Conservation (phyloP, 306 rosid genomes). For the Oxytropis ochrocephala region DNA sequence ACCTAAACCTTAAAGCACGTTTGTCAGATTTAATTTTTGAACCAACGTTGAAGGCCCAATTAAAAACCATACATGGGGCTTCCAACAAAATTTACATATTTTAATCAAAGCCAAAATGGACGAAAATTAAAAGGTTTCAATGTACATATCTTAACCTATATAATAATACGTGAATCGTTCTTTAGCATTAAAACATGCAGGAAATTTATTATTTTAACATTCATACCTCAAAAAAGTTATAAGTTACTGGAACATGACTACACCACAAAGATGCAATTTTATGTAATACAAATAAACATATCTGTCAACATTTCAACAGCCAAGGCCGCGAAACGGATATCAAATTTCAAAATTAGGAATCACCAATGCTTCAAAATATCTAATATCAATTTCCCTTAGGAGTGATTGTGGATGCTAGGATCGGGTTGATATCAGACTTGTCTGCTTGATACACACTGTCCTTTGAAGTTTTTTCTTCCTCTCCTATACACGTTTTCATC, state of each 20-base stretch:
- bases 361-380: constrained; percentile 18
- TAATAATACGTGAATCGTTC: background rate
- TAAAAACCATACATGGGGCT: background rate
- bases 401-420: background rate
- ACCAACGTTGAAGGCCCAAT: too few species aligned
- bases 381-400: constrained; percentile 34
- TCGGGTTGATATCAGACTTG: constrained; percentile 18
- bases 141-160: background rate
- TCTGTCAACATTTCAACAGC: background rate
- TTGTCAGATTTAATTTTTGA: too few species aligned
- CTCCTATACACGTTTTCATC: constrained; percentile 40
- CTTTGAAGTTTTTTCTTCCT: constrained; percentile 32
- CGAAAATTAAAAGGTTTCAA: background rate
- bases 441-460: constrained; percentile 18
- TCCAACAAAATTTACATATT: background rate
- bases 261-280: background rate
- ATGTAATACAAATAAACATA: background rate
- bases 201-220: background rate
- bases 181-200: background rate
- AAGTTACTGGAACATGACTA: background rate
- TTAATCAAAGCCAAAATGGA: background rate
- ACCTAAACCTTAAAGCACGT: too few species aligned
- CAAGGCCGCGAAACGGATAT: background rate
- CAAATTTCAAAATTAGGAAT: background rate
- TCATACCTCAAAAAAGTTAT: background rate